Evolutionary conservation across 2,329 filamentous ascomycete genomes (phyloP), one percentile per base, ranked within the genome.

Genomic region (Colletotrichum liriopes): DNA sequence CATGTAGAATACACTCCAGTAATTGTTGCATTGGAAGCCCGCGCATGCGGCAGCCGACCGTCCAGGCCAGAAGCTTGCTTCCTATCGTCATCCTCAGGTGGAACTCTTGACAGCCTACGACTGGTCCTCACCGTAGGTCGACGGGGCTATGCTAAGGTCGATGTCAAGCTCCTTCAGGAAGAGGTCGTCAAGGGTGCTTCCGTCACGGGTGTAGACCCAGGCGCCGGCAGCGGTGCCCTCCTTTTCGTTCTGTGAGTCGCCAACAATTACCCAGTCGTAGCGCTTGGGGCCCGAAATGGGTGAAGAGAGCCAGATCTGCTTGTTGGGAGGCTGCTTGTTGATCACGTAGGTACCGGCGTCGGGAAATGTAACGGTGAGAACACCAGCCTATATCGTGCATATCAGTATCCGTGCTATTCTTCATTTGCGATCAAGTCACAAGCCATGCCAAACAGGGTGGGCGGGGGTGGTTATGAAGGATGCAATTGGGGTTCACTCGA

Each of bases 321-420:
- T 96, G 87, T 98, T 98, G 26, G 96, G 95, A 0, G 96, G 96
- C 82, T 99, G 96, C 84, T 99, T 99, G 89, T 99, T 99, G 84
- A 99, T 89, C 72, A 99, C 94, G 80, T 97, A 99, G 39, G 91
- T 96, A 74, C 95, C 95, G 62, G 90, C 86, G 16, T 87, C 85
- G 1, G 91, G 90, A 77, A 94, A 90, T 8, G 85, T 87, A 78
- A 98, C 87, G 74, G 92, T 95, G 77, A 98, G 88, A 67, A 98
- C 95, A 67, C 96, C 96, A 65, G 94, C 90, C 95, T 98, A 77
- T 56, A 18, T 39, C 5, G 3, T 9, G 6, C 2, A 12, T 49
- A 39, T 68, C 51, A 68, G 39, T 43, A 29, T 58, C 64, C 26
- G 39, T 55, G 20, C 9, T 18, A 51, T 51, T 68, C 52, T 58